Conservation (phyloP, 148 eudicot genomes). For the Chenopodium suecicum region DNA sequence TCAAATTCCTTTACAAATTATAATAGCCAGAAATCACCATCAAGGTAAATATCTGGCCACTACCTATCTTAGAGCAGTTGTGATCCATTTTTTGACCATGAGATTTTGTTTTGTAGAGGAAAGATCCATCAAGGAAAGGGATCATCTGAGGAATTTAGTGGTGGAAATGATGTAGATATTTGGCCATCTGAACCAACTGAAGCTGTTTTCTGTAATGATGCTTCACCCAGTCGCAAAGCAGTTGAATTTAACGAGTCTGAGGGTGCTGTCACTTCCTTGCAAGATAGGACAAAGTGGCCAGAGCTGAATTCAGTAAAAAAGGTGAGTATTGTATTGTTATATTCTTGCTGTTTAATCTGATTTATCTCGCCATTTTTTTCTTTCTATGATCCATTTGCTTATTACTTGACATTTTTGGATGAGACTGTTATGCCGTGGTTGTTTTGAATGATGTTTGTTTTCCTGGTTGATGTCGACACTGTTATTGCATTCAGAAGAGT, state of each 20-base stretch:
- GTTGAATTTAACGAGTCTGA: conserved; percentile 39
- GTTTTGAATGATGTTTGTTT: not conserved
- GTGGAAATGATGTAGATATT: conserved; percentile 38
- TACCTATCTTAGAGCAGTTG: not conserved
- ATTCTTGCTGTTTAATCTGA: not conserved
- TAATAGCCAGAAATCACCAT: conserved; percentile 56
- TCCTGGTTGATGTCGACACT: not conserved
- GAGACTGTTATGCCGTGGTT: not conserved
- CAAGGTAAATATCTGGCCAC: conserved; percentile 36
- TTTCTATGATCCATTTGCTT: not conserved
- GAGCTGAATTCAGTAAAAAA: conserved; percentile 50
- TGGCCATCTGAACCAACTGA: conserved; percentile 43
- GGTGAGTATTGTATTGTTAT: conserved; percentile 36
- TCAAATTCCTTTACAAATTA: conserved; percentile 41
- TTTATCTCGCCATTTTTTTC: not conserved
- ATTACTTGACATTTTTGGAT: not conserved
- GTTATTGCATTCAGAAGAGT: not conserved
- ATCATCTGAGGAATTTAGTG: conserved; percentile 37
- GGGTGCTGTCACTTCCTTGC: conserved; percentile 43
- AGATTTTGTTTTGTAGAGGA: conserved; percentile 44
- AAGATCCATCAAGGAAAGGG: conserved; percentile 50
- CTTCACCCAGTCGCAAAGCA: conserved; percentile 39
- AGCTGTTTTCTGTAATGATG: conserved; percentile 31
- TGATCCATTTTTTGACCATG: not conserved
- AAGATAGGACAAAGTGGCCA: conserved; percentile 47